Percentiles rank a stretch among this genome's conserved stretches.
phyloP scores from a whole-genome alignment of 2,329 filamentous ascomycete species.

The Monosporascus sp. region DNA sequence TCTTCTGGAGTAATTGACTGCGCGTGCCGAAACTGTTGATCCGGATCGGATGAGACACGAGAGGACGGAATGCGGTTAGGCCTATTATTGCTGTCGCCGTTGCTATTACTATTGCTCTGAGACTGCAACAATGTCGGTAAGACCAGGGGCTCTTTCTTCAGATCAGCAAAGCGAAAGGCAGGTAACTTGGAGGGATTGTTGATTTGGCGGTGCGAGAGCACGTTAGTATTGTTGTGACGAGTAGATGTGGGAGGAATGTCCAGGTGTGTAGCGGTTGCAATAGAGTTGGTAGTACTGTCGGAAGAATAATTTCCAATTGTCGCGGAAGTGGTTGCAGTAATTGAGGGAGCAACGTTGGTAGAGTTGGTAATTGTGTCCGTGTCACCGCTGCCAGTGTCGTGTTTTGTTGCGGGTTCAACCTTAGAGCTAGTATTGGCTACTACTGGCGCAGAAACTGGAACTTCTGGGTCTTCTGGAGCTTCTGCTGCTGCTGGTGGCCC shows the following conservation, averaged over 20 bases:
- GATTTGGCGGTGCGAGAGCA: slow-evolving; percentile 46
- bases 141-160: slow-evolving; percentile 32
- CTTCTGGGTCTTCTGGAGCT: too few relatives aligned
- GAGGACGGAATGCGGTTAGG: slow-evolving; percentile 32
- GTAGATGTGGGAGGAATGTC: slow-evolving; percentile 2
- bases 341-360: background rate
- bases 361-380: background rate
- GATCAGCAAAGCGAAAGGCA: slow-evolving; percentile 49
- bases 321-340: background rate
- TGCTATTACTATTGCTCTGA: slow-evolving; percentile 12
- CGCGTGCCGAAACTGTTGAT: slow-evolving; percentile 20
- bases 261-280: background rate
- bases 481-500: too few relatives aligned
- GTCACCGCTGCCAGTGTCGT: background rate
- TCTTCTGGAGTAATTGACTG: slow-evolving; percentile 18
- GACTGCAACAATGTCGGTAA: slow-evolving; percentile 30
- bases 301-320: background rate
- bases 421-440: background rate
- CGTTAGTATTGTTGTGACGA: slow-evolving; percentile 9
- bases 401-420: background rate
- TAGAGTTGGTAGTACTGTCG: background rate
- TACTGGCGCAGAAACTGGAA: background rate
- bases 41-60: slow-evolving; percentile 33
- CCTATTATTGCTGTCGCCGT: background rate
- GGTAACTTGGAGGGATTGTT: slow-evolving; percentile 53